A percentile compares a stretch with the other conserved stretches of the same genome.
Evolutionary conservation across 306 rosid genomes (phyloP).

Genomic region (Clitoria ternatea): DNA sequence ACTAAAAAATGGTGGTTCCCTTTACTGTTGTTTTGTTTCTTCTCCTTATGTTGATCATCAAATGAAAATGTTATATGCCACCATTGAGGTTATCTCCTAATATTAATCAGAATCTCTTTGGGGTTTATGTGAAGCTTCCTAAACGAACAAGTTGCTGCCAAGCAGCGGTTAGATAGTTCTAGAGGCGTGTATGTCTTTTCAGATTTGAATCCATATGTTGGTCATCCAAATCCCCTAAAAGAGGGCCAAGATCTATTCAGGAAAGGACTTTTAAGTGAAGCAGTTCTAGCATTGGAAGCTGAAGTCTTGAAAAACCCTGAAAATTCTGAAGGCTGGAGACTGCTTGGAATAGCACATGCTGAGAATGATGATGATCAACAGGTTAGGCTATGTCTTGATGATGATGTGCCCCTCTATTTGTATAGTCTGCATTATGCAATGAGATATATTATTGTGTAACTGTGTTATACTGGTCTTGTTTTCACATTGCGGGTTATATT

Average conservation of each 20-base stretch:
- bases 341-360: constrained; percentile 97
- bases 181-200: constrained; percentile 90
- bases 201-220: constrained; percentile 98
- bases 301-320: constrained; percentile 97
- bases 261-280: constrained; percentile 97
- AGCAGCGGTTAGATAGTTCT: constrained; percentile 60
- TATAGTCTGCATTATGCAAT: not conserved
- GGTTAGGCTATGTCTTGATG: constrained; percentile 57
- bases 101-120: constrained; percentile 29
- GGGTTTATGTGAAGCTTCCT: constrained; percentile 50
- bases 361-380: constrained; percentile 99
- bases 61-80: not conserved
- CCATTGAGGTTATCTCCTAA: not conserved
- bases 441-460: not conserved
- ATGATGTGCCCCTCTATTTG: constrained; percentile 17
- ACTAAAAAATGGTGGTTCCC: not conserved
- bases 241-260: constrained; percentile 98
- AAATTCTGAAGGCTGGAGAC: constrained; percentile 96
- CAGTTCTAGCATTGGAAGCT: constrained; percentile 98
- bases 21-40: not conserved
- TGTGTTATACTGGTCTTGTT: not conserved
- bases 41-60: not conserved
- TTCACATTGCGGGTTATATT: no score
- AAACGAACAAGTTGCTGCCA: constrained; percentile 72
- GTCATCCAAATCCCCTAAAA: constrained; percentile 88